Evolutionary conservation across 441 rosid species (phyloP).

Genomic region (Viola pubescens): DNA sequence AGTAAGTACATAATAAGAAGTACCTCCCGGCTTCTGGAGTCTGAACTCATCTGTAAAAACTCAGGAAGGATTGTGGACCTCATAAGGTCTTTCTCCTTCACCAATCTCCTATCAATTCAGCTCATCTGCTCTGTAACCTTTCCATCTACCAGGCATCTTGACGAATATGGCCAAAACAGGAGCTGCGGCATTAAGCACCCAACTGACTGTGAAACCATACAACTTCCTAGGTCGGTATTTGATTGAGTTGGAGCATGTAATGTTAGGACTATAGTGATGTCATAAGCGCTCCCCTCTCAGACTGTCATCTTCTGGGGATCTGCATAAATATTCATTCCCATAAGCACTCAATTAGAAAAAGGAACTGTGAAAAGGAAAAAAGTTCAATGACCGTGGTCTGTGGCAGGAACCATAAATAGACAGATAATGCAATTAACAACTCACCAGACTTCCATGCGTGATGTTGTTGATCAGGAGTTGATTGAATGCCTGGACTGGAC

Average conservation of each 20-base stretch:
- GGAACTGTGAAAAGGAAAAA: slow-evolving; percentile 1
- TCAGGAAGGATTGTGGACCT: no score
- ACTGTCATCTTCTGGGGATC: slow-evolving; percentile 23
- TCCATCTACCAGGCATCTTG: background rate
- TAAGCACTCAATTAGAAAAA: background rate
- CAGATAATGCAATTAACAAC: slow-evolving; percentile 2
- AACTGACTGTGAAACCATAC: no score
- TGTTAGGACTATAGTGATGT: background rate
- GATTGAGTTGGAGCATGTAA: background rate
- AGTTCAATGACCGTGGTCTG: background rate
- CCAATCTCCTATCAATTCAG: no score
- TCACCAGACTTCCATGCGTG: slow-evolving; percentile 25
- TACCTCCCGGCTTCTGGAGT: no score
- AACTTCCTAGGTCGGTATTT: background rate
- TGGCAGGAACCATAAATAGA: background rate
- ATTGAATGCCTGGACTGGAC: slow-evolving; percentile 15
- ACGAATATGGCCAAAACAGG: background rate
- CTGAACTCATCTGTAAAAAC: no score
- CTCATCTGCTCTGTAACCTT: no score
- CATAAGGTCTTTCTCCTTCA: no score
- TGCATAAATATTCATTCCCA: slow-evolving; percentile 17
- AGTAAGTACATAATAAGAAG: no score
- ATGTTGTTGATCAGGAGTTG: slow-evolving; percentile 13
- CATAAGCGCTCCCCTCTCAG: slow-evolving; percentile 10
- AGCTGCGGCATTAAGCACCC: background rate